Evolutionary conservation across 345 rosid species (phyloP).

Genomic region (Syzygium oleosum): DNA sequence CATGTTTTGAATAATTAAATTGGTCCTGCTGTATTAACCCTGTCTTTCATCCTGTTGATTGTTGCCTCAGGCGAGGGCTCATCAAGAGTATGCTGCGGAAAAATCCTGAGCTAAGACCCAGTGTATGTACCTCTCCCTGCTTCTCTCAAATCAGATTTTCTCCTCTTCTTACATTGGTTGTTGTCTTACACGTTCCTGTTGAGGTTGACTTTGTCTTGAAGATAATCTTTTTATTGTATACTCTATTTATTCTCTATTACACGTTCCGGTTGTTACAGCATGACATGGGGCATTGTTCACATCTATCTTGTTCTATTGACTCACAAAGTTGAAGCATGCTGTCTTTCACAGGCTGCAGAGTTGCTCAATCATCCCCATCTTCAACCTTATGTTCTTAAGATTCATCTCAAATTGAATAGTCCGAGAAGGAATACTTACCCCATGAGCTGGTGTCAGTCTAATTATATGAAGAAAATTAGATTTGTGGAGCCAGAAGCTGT

Average conservation of each 20-base stretch:
- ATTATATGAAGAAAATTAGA: slow-evolving; percentile 38
- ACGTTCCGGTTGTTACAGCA: neutral
- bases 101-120: slow-evolving; percentile 90
- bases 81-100: slow-evolving; percentile 94
- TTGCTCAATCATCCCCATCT: slow-evolving; percentile 83
- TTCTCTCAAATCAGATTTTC: neutral
- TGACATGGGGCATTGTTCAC: neutral
- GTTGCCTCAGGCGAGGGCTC: slow-evolving; percentile 71
- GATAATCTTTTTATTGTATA: neutral
- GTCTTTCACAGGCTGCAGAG: slow-evolving; percentile 64
- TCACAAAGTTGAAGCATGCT: neutral
- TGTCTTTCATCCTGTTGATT: neutral
- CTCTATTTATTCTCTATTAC: neutral
- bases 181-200: neutral
- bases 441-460: slow-evolving; percentile 34
- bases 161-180: neutral
- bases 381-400: slow-evolving; percentile 58
- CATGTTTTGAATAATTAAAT: neutral
- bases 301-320: neutral
- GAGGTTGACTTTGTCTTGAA: neutral
- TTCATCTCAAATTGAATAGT: slow-evolving; percentile 59
- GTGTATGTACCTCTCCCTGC: slow-evolving; percentile 33
- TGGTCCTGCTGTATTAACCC: neutral
- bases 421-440: slow-evolving; percentile 48
- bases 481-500: slow-evolving; percentile 31